phyloP scores from a whole-genome alignment of 257 asterid species.

The Solanum ahanhuiri region DNA sequence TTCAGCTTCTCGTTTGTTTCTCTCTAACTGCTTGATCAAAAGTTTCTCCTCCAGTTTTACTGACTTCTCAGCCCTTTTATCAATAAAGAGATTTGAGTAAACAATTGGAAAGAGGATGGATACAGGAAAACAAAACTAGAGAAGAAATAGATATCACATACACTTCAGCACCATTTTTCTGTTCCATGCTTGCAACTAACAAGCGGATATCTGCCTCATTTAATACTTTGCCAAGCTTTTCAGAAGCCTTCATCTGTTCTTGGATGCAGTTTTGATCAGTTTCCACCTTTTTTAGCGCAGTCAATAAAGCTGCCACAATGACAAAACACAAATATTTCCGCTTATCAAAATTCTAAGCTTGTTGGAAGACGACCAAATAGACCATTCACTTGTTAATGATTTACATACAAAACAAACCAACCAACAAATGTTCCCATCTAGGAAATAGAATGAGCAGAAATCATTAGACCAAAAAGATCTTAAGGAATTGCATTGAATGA shows the following conservation, averaged over 20 bases:
- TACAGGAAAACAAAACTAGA: not conserved
- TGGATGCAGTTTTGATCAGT: slow-evolving; percentile 28
- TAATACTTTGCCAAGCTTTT: slow-evolving; percentile 52
- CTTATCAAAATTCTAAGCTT: not conserved
- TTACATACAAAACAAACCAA: not conserved
- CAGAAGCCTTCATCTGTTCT: slow-evolving; percentile 63
- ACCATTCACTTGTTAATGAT: not conserved
- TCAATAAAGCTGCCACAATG: slow-evolving; percentile 46
- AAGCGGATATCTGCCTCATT: slow-evolving; percentile 63
- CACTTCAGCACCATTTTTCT: slow-evolving; percentile 50
- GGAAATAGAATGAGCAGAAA: not conserved
- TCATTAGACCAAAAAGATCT: not conserved
- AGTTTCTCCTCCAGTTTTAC: slow-evolving; percentile 40
- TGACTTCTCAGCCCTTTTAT: slow-evolving; percentile 68
- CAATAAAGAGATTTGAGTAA: slow-evolving; percentile 14
- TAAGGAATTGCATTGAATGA: not conserved
- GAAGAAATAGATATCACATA: slow-evolving; percentile 21
- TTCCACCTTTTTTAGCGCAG: slow-evolving; percentile 43
- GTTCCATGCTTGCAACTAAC: slow-evolving; percentile 29
- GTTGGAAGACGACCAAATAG: not conserved
- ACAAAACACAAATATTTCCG: not conserved
- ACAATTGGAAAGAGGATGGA: slow-evolving; percentile 1
- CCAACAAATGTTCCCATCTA: not conserved
- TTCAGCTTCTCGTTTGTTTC: slow-evolving; percentile 59
- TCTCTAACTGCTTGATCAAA: slow-evolving; percentile 69